phyloP scores from a whole-genome alignment of 1,284 basidiomycete genomes.

The Ustilago esculenta region DNA sequence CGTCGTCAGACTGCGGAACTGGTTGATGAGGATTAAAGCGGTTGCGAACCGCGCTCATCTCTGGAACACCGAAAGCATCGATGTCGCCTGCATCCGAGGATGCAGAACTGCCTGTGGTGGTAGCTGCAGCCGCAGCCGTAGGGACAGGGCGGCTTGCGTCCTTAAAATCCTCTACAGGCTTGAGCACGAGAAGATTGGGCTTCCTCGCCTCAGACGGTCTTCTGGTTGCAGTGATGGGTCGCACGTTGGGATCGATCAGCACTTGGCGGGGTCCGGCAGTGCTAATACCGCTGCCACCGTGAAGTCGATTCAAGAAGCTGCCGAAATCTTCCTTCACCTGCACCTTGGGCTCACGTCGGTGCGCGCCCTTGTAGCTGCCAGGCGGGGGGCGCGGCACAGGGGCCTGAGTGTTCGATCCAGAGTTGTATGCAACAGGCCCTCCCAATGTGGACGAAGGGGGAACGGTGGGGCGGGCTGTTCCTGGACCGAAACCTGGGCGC shows the following conservation, averaged over 20 bases:
- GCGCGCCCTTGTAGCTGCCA: conserved; percentile 42
- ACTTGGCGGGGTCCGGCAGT: conserved; percentile 2
- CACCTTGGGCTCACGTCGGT: conserved; percentile 27
- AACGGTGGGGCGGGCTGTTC: not conserved
- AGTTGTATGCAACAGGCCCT: not conserved
- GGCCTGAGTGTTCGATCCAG: not conserved
- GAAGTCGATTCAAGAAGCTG: conserved; percentile 20
- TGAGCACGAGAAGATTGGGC: conserved; percentile 23
- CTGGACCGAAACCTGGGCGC: not conserved
- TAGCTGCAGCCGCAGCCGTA: not conserved
- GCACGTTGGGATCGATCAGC: conserved; percentile 11
- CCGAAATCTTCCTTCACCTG: conserved; percentile 17
- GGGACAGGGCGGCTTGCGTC: conserved; percentile 17
- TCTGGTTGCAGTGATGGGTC: conserved; percentile 8
- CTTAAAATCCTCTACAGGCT: conserved; percentile 30
- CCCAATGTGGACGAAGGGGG: not conserved
- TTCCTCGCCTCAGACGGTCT: conserved; percentile 21
- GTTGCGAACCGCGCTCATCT: conserved; percentile 29
- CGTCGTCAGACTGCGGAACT: conserved; percentile 11
- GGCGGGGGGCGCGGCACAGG: conserved; percentile 10
- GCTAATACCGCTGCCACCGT: not conserved
- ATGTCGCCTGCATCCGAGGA: conserved; percentile 25
- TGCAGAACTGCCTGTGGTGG: conserved; percentile 1
- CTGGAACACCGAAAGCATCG: conserved; percentile 29
- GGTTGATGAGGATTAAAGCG: conserved; percentile 36